A percentile compares a stretch with the other conserved stretches of the same genome.
These are phyloP conservation scores for Aspergillus pseudoviridinutans DNA, from an alignment of 2,329 filamentous ascomycete species.

Conservation along the genomic window DNA sequence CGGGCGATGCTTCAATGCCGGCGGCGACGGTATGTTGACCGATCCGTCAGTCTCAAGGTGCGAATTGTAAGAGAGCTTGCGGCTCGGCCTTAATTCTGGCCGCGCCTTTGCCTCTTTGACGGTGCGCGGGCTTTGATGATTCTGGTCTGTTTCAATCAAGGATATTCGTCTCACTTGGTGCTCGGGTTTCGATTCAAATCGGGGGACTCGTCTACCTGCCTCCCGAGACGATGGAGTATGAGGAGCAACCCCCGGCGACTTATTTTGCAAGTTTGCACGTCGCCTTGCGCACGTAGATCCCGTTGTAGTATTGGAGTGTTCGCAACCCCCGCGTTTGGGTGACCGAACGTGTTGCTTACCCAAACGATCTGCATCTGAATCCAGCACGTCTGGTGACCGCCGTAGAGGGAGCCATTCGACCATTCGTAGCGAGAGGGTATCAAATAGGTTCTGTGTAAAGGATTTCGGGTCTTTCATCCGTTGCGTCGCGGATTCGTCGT, in stretches of 20 bases:
- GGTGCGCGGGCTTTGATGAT: conserved; percentile 31
- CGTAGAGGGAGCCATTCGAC: conserved; percentile 46
- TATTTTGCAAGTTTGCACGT: conserved; percentile 7
- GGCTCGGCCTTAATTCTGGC: conserved; percentile 26
- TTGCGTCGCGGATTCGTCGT: conserved; percentile 21
- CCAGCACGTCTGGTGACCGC: conserved; percentile 22
- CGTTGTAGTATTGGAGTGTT: conserved; percentile 3
- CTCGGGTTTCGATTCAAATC: conserved; percentile 36
- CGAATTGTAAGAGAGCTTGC: conserved; percentile 30
- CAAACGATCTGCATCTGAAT: conserved; percentile 9
- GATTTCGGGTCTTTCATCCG: conserved; percentile 56
- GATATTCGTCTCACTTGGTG: conserved; percentile 40
- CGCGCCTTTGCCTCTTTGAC: conserved; percentile 31
- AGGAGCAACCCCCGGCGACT: conserved; percentile 11
- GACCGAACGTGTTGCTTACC: conserved; percentile 2
- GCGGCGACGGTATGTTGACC: conserved; percentile 33
- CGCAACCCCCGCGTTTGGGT: conserved; percentile 12
- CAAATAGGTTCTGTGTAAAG: conserved; percentile 57
- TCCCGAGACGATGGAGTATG: conserved; percentile 29
- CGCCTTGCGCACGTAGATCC: conserved; percentile 8
- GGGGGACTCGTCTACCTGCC: conserved; percentile 23
- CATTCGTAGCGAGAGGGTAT: conserved; percentile 44
- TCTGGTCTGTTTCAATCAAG: conserved; percentile 34
- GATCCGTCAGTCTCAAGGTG: conserved; percentile 25
- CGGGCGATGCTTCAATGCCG: conserved; percentile 37